Base-by-base conservation (phyloP, 2,329 filamentous ascomycete species). In the Cladosporium sp. region DNA sequence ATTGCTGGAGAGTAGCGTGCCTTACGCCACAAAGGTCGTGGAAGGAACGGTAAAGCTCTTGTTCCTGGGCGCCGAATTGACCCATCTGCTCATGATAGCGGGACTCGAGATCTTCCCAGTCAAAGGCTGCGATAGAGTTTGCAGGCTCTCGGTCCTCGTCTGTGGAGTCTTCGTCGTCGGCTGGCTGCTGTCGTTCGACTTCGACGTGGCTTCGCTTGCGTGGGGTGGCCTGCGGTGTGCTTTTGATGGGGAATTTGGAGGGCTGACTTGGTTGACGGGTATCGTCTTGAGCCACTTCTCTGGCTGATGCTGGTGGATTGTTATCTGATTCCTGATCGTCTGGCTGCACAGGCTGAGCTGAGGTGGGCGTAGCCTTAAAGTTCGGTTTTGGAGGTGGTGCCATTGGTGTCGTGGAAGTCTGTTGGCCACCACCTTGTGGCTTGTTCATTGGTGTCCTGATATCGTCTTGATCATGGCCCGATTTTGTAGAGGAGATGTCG, bases 41-140 rank as follows among this genome's bases (percentile, higher is more conserved):
- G 59, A 70, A 72, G 9, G 71, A 68, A 6, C 47, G 12, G 15
- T 64, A 61, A 6, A 69, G 59, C 28, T 82, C 77, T 44, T 79
- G 78, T 68, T 96, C 91, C 2, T 84, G 75, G 2, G 78, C 76
- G 52, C 85, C 81, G 34, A 87, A 82, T 39, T 85, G 78, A 13
- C 77, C 73, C 65, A 96, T 82, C 17, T 84, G 84, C 53, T 81
- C 75, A 59, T 86, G 79, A 65, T 91, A 96, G 40, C 84, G 83
- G 1, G 76, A 69, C 71, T 91, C 81, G 32, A 96, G 86, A n/a
- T 87, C 81, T 2, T 86, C 78, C 91, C 91, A 96, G 72, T 92
- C 84, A 66, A 89, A 91, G 67, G 74, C 55, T 45, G 76, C 73
- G 60, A 90, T 74, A 53, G 45, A 57, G 12, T 67, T 62, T n/a